Evolutionary conservation across 192 early-diverging fungal genomes (phyloP).

Genomic region (Chytriomyces sp.): DNA sequence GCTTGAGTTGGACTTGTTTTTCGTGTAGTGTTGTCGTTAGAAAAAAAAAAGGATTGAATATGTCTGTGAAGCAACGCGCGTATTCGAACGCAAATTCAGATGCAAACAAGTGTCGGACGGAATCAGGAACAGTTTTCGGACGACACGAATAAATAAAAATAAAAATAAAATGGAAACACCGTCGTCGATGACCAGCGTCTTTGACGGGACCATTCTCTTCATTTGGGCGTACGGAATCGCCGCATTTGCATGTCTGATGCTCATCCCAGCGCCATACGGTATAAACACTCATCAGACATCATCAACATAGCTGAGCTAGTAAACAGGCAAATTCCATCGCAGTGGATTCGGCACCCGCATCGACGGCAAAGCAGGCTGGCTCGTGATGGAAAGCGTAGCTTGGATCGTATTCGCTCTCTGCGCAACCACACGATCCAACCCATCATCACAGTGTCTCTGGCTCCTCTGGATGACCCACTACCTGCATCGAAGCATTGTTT

Average conservation of each 20-base stretch:
- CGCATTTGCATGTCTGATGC: background rate
- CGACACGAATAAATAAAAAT: background rate
- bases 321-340: constrained; percentile 21
- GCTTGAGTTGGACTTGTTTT: too few relatives aligned
- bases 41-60: too few relatives aligned
- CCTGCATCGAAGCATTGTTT: constrained; percentile 33
- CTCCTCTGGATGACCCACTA: constrained; percentile 36
- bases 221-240: background rate
- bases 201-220: constrained; percentile 6
- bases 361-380: constrained; percentile 30
- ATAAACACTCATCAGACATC: background rate
- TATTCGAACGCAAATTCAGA: too few relatives aligned
- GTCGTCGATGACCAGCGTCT: background rate
- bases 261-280: constrained; percentile 16
- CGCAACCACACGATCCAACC: background rate
- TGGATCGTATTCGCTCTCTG: constrained; percentile 9
- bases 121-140: too few relatives aligned
- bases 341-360: background rate
- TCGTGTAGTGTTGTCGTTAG: too few relatives aligned
- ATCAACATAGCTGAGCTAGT: background rate
- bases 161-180: background rate
- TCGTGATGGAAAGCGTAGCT: constrained; percentile 30
- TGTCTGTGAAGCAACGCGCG: too few relatives aligned
- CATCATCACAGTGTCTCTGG: background rate
- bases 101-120: too few relatives aligned